Evolutionary conservation across 2,329 filamentous ascomycete genomes (phyloP).

Genomic region (Fusarium verrucosum): DNA sequence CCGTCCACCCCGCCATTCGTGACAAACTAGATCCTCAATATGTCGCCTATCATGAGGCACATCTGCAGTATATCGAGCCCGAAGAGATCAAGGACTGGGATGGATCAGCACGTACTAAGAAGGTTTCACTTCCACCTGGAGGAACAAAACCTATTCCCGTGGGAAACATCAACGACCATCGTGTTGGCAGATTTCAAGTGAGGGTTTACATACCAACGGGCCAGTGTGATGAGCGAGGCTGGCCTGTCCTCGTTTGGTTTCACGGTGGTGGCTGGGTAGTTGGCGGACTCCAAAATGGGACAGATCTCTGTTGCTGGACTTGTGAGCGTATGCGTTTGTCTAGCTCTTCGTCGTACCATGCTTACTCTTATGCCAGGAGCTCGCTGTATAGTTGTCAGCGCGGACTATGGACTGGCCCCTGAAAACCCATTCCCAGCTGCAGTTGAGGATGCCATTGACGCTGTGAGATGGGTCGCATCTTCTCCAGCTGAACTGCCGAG

Average conservation of each 20-base stretch:
- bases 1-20: slow-evolving; percentile 48
- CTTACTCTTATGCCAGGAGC: slow-evolving; percentile 31
- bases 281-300: slow-evolving; percentile 48
- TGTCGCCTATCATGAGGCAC: slow-evolving; percentile 50
- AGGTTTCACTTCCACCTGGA: slow-evolving; percentile 41
- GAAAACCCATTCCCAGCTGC: slow-evolving; percentile 50
- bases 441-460: slow-evolving; percentile 48
- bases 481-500: slow-evolving; percentile 27
- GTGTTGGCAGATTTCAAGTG: slow-evolving; percentile 43
- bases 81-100: slow-evolving; percentile 50
- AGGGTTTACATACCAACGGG: slow-evolving; percentile 48
- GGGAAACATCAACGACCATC: slow-evolving; percentile 42
- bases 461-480: slow-evolving; percentile 45
- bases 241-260: slow-evolving; percentile 53
- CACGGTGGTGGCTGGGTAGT: slow-evolving; percentile 54
- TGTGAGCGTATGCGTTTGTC: slow-evolving; percentile 41
- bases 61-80: slow-evolving; percentile 50
- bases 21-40: slow-evolving; percentile 51
- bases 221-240: slow-evolving; percentile 40
- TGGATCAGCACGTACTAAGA: slow-evolving; percentile 40
- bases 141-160: slow-evolving; percentile 43
- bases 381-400: slow-evolving; percentile 44
- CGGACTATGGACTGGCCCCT: slow-evolving; percentile 51
- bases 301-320: slow-evolving; percentile 47
- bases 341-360: neutral